Percentiles rank a stretch among this genome's conserved stretches.
Evolutionary conservation across 805 yeast genomes (phyloP).

Genomic region (Metschnikowia bowlesiae): DNA sequence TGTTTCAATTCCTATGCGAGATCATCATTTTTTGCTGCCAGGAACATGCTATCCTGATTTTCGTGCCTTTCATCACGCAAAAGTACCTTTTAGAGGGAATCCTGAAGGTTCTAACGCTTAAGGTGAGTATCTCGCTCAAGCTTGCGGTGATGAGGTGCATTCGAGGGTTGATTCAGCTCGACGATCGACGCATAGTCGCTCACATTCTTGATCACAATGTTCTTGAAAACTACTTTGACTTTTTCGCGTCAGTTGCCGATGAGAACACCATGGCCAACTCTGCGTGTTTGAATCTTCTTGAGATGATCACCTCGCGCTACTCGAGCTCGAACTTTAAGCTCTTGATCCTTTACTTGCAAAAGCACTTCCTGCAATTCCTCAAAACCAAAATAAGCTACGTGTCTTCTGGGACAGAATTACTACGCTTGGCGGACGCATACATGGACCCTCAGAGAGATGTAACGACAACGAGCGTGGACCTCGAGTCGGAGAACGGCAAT

Average conservation of each 20-base stretch:
- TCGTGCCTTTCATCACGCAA: conserved; percentile 61
- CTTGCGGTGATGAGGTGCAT: conserved; percentile 68
- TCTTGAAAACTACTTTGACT: conserved; percentile 44
- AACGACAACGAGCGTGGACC: conserved; percentile 19
- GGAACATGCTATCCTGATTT: conserved; percentile 54
- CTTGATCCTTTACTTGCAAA: conserved; percentile 28
- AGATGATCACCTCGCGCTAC: conserved; percentile 32
- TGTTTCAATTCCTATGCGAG: conserved; percentile 63
- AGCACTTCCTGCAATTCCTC: conserved; percentile 26
- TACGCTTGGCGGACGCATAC: conserved; percentile 5
- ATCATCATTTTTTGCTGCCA: conserved; percentile 61
- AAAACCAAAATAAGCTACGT: conserved; percentile 23
- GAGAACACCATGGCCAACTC: conserved; percentile 68
- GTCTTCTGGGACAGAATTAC: conserved; percentile 21
- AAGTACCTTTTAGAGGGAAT: conserved; percentile 57
- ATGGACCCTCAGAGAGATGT: conserved; percentile 8
- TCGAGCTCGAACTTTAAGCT: conserved; percentile 23
- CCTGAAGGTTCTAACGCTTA: conserved; percentile 40
- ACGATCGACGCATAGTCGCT: conserved; percentile 57
- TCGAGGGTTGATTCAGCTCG: conserved; percentile 54
- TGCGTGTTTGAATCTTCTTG: conserved; percentile 66
- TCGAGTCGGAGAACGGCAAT: conserved; percentile 11
- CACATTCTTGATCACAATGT: conserved; percentile 54
- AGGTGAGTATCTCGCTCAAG: conserved; percentile 49
- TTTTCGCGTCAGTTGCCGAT: conserved; percentile 45